A percentile compares a stretch with the other conserved stretches of the same genome.
Conservation (phyloP, 371 early-diverging fungal species). For the Mucor indicus region DNA sequence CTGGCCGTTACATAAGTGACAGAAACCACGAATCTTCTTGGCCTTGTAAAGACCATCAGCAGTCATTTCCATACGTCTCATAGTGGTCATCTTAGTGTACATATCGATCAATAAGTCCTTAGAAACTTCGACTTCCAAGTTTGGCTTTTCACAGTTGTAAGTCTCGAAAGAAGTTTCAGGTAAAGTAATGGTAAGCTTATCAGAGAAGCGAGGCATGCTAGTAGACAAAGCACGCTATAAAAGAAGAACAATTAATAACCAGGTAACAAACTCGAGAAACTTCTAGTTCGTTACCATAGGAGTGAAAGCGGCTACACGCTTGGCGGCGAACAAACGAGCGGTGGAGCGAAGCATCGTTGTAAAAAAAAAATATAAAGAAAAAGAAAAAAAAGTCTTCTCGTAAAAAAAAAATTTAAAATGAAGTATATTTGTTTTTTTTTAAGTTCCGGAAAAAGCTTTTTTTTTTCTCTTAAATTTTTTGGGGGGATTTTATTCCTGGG, state of each 20-base stretch:
- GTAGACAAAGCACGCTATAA: slow-evolving; percentile 45
- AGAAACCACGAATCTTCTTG: slow-evolving; percentile 98
- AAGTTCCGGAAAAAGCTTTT: slow-evolving; percentile 9
- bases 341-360: slow-evolving; percentile 47
- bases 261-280: no score
- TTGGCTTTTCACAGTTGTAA: slow-evolving; percentile 68
- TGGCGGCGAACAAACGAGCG: slow-evolving; percentile 47
- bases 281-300: slow-evolving; percentile 24
- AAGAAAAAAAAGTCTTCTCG: slow-evolving; percentile 4
- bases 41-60: slow-evolving; percentile 95
- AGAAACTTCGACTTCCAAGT: slow-evolving; percentile 54
- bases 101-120: slow-evolving; percentile 75
- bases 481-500: background rate
- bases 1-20: slow-evolving; percentile 99
- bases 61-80: slow-evolving; percentile 93
- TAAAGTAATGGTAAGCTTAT: slow-evolving; percentile 54
- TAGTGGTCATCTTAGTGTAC: slow-evolving; percentile 86
- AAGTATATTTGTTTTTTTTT: slow-evolving; percentile 5
- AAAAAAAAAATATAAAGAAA: slow-evolving; percentile 16
- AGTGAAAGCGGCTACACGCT: slow-evolving; percentile 23
- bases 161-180: slow-evolving; percentile 62
- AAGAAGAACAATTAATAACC: background rate
- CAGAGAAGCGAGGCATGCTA: slow-evolving; percentile 34
- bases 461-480: background rate
- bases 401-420: slow-evolving; percentile 3